phyloP scores from a whole-genome alignment of 202 grass and related monocot species.

The Setaria viridis region DNA sequence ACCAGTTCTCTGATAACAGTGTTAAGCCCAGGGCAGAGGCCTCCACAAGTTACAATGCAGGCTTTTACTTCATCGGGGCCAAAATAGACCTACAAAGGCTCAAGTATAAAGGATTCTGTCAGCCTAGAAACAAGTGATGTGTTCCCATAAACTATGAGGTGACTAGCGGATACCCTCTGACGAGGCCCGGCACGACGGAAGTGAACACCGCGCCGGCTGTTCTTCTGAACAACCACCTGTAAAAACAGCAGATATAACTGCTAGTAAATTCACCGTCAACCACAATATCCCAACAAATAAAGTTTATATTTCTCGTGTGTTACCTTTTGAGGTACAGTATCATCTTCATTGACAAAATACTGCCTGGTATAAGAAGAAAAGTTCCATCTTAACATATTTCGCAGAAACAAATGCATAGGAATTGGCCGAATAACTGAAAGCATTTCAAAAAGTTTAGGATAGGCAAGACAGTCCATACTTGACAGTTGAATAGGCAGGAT shows the following conservation, averaged over 20 bases:
- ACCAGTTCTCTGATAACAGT: constrained; percentile 94
- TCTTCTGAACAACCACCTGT: constrained; percentile 80
- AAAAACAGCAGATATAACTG: background rate
- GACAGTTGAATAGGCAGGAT: constrained; percentile 90
- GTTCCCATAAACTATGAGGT: constrained; percentile 14
- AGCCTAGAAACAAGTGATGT: constrained; percentile 19
- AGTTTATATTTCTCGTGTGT: background rate
- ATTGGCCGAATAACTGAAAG: background rate
- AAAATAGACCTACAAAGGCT: constrained; percentile 69
- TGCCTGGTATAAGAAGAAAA: constrained; percentile 66
- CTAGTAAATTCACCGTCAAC: constrained; percentile 34
- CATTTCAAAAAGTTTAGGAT: background rate
- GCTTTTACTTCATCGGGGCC: constrained; percentile 83
- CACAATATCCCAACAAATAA: background rate
- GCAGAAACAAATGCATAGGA: background rate
- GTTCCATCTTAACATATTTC: constrained; percentile 26
- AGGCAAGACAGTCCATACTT: constrained; percentile 60
- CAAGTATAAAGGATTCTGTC: constrained; percentile 29
- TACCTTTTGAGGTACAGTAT: constrained; percentile 90
- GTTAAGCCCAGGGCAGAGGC: constrained; percentile 96
- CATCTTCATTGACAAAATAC: constrained; percentile 89
- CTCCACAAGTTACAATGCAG: constrained; percentile 96
- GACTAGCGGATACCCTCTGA: constrained; percentile 62
- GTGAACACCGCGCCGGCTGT: constrained; percentile 76
- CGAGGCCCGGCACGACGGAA: constrained; percentile 92